A percentile compares a stretch with the other conserved stretches of the same genome.
These are phyloP conservation scores for Juncus effusus DNA, from an alignment of 176 grass and related monocot genomes.

Conservation along the genomic window DNA sequence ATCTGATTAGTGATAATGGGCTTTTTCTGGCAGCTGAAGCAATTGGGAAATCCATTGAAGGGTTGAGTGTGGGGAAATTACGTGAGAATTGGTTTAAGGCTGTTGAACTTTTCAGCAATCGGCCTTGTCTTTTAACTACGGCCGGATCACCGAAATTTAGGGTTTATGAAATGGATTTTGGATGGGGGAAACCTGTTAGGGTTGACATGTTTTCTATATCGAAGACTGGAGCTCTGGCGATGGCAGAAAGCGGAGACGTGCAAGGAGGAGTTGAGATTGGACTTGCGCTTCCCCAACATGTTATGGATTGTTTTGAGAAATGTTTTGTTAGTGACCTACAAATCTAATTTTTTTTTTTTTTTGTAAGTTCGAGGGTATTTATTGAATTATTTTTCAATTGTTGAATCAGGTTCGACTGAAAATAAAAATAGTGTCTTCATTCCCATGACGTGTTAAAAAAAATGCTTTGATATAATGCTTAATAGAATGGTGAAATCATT, in stretches of 20 bases:
- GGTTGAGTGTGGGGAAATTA: background rate
- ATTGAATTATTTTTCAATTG: too few relatives aligned
- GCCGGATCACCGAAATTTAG: constrained; percentile 29
- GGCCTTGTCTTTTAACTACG: background rate
- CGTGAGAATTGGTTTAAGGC: background rate
- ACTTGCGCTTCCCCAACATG: too few relatives aligned
- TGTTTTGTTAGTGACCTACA: too few relatives aligned
- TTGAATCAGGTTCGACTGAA: too few relatives aligned
- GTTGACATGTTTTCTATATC: constrained; percentile 28
- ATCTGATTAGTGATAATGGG: background rate
- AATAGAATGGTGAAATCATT: too few relatives aligned
- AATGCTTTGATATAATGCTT: too few relatives aligned
- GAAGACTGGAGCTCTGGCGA: background rate
- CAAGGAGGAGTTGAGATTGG: constrained; percentile 32
- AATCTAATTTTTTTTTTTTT: too few relatives aligned
- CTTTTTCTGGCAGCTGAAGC: background rate
- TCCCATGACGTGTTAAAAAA: too few relatives aligned
- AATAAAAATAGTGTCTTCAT: too few relatives aligned
- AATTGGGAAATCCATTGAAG: background rate
- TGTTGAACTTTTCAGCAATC: background rate
- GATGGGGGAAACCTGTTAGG: constrained; percentile 32
- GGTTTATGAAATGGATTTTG: constrained; percentile 43
- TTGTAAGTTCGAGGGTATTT: too few relatives aligned
- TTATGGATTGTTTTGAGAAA: too few relatives aligned
- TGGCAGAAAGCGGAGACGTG: background rate